Conservation (phyloP, 2,329 filamentous ascomycete species). For the Ophiocordyceps camponoti-floridani region DNA sequence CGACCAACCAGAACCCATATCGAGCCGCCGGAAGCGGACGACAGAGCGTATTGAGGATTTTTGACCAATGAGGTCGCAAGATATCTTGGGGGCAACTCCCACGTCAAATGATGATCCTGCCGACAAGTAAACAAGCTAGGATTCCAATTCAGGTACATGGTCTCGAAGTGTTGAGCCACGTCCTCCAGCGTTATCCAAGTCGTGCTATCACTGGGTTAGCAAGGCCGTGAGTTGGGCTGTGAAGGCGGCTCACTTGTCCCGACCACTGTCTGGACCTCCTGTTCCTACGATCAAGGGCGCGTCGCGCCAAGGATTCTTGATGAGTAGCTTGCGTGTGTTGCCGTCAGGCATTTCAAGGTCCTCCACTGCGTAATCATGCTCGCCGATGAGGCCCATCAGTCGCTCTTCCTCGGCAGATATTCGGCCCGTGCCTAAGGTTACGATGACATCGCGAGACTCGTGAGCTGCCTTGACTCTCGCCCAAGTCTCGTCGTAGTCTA, state of each 20-base stretch:
- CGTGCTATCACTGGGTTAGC: constrained; percentile 36
- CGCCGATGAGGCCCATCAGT: constrained; percentile 63
- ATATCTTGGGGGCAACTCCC: constrained; percentile 41
- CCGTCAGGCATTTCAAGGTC: constrained; percentile 48
- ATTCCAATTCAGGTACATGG: constrained; percentile 96
- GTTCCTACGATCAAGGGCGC: constrained; percentile 45
- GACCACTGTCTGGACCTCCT: constrained; percentile 1
- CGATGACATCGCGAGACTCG: constrained; percentile 58
- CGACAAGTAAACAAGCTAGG: constrained; percentile 63
- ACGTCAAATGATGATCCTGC: constrained; percentile 80
- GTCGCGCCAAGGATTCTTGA: constrained; percentile 94
- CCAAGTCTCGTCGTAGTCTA: constrained; percentile 65
- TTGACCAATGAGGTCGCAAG: constrained; percentile 38
- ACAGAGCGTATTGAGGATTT: constrained; percentile 57
- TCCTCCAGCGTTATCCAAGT: constrained; percentile 90
- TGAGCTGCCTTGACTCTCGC: constrained; percentile 57
- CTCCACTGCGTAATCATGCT: constrained; percentile 88
- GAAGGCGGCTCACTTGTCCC: constrained; percentile 1
- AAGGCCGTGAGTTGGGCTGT: not conserved
- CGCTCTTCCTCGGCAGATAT: constrained; percentile 62
- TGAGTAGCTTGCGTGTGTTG: constrained; percentile 45
- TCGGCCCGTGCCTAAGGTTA: constrained; percentile 80
- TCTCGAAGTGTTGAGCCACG: constrained; percentile 82
- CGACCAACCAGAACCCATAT: constrained; percentile 77
- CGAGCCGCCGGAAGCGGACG: constrained; percentile 35